Conservation (phyloP, 78 protist species). For the Parvularia atlantis region DNA sequence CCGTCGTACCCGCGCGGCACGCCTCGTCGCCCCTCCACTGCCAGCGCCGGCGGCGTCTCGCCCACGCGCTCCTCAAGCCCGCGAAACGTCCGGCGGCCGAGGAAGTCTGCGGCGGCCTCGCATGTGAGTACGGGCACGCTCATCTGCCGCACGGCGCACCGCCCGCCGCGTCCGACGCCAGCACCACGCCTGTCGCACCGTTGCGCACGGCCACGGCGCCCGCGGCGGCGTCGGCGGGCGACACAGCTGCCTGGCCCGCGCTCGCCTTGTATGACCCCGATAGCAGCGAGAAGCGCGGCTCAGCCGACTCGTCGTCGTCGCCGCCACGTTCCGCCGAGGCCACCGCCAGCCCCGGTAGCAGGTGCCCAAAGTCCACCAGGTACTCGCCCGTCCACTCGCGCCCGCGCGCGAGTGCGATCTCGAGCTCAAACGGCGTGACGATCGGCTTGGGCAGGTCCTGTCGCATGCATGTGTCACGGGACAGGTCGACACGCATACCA, state of each 20-base stretch:
- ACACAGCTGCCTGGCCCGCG: background rate
- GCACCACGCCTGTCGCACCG: background rate
- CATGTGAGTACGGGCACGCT: background rate
- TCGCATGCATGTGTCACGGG: background rate
- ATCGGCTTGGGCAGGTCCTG: constrained; percentile 53
- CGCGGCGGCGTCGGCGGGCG: background rate
- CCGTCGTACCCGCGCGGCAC: constrained; percentile 1
- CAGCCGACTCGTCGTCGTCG: background rate
- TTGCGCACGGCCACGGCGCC: background rate
- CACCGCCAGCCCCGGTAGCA: constrained; percentile 12
- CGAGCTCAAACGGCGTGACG: constrained; percentile 73
- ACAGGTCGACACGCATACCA: background rate
- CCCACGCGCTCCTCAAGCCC: constrained; percentile 12
- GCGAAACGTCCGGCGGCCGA: background rate
- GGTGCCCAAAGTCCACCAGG: constrained; percentile 27
- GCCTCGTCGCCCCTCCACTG: constrained; percentile 11
- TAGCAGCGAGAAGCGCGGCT: background rate
- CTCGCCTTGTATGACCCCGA: background rate
- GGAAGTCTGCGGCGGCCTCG: background rate
- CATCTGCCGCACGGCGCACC: background rate
- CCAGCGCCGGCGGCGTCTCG: background rate
- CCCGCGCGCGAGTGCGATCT: constrained; percentile 29
- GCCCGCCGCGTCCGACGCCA: background rate
- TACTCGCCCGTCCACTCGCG: constrained; percentile 46
- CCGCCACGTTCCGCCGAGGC: background rate